phyloP scores from a whole-genome alignment of 2,329 filamentous ascomycete species.

The Fusarium anguioides region DNA sequence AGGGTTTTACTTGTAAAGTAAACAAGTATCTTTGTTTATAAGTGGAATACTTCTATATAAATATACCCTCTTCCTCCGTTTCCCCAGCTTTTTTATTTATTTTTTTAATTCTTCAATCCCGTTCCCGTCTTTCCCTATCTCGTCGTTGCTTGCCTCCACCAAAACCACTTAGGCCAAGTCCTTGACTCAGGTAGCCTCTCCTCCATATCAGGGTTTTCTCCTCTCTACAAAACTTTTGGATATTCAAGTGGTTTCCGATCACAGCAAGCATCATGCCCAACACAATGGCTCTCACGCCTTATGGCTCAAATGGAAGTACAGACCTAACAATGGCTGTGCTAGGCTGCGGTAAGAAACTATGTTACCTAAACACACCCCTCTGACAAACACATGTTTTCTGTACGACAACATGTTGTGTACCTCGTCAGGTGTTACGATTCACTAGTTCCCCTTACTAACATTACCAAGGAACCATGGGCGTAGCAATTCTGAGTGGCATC shows the following conservation, averaged over 20 bases:
- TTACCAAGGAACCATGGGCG: slow-evolving; percentile 82
- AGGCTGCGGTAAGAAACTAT: slow-evolving; percentile 85
- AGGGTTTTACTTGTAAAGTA: slow-evolving; percentile 7
- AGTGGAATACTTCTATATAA: slow-evolving; percentile 30
- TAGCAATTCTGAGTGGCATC: slow-evolving; percentile 84
- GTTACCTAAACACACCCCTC: slow-evolving; percentile 45
- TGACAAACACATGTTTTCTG: neutral
- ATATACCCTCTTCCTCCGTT: slow-evolving; percentile 16
- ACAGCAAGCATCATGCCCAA: slow-evolving; percentile 42
- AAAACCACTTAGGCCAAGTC: slow-evolving; percentile 1
- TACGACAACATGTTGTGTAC: neutral
- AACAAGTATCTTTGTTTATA: slow-evolving; percentile 28
- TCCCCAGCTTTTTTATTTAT: slow-evolving; percentile 35
- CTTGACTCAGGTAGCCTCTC: slow-evolving; percentile 13
- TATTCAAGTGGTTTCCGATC: slow-evolving; percentile 10
- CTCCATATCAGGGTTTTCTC: slow-evolving; percentile 2
- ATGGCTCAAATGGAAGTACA: slow-evolving; percentile 49
- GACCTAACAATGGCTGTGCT: slow-evolving; percentile 81
- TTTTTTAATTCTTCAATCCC: slow-evolving; percentile 15
- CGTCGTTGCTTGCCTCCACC: slow-evolving; percentile 4
- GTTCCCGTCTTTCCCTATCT: slow-evolving; percentile 9
- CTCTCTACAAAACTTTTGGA: slow-evolving; percentile 1
- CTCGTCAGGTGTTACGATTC: neutral
- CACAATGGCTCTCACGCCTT: slow-evolving; percentile 48
- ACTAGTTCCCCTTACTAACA: slow-evolving; percentile 16